Conservation (phyloP, 306 rosid species). For the Calophaca sinica region DNA sequence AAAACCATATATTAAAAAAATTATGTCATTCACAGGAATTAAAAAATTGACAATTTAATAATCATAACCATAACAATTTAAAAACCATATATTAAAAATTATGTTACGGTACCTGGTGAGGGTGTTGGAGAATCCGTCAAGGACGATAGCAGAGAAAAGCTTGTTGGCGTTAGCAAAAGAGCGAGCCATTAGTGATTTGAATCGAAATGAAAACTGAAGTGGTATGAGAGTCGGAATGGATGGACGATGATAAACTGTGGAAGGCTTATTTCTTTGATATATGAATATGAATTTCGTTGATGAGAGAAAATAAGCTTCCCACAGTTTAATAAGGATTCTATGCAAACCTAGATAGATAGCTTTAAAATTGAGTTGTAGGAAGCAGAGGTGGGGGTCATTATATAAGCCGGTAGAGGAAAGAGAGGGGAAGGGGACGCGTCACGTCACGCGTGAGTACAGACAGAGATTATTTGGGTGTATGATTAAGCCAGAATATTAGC, state of each 20-base stretch:
- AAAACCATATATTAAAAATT: too few species aligned
- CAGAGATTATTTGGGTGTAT: background rate
- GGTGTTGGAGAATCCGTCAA: constrained; percentile 55
- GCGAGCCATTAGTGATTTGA: constrained; percentile 67
- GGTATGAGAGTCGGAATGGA: too few species aligned
- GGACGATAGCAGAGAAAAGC: constrained; percentile 59
- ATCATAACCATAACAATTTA: background rate
- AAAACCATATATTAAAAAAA: background rate
- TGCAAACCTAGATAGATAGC: too few species aligned
- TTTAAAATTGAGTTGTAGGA: background rate
- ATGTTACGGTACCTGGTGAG: constrained; percentile 58
- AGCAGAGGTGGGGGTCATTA: background rate
- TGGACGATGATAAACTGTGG: constrained; percentile 32
- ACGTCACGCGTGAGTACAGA: background rate
- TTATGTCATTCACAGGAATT: background rate
- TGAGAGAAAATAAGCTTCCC: constrained; percentile 41
- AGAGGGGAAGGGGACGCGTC: background rate
- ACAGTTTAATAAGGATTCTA: background rate
- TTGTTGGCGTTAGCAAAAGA: constrained; percentile 78
- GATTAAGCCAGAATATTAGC: background rate
- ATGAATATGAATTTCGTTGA: background rate
- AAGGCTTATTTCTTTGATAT: constrained; percentile 36
- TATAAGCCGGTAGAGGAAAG: constrained; percentile 36
- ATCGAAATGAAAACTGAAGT: background rate
- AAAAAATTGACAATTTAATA: background rate